Evolutionary conservation across 2,329 filamentous ascomycete genomes (phyloP).

Genomic region (Fusarium clavum): DNA sequence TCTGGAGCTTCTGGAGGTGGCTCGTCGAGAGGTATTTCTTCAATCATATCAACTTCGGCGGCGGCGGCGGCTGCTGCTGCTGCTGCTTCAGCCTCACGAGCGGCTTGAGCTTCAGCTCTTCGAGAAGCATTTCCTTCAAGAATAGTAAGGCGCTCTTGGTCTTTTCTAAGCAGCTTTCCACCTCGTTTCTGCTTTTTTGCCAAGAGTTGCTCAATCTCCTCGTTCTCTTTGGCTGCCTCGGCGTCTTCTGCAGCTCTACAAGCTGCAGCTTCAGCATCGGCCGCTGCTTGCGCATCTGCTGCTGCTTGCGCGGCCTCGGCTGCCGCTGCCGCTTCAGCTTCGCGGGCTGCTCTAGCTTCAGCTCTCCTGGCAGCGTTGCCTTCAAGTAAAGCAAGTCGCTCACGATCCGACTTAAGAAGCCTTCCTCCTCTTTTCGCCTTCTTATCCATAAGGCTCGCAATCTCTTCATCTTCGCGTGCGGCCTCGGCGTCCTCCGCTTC

Average conservation of each 20-base stretch:
- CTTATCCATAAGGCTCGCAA: slow-evolving; percentile 57
- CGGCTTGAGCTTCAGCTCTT: slow-evolving; percentile 33
- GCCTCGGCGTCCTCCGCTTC: slow-evolving; percentile 43
- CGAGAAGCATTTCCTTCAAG: slow-evolving; percentile 36
- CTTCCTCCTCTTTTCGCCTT: slow-evolving; percentile 46
- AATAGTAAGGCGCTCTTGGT: slow-evolving; percentile 37
- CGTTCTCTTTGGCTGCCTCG: slow-evolving; percentile 38
- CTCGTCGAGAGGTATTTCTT: slow-evolving; percentile 23
- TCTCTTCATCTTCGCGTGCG: slow-evolving; percentile 48
- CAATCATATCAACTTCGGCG: slow-evolving; percentile 4
- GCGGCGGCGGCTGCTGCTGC: slow-evolving; percentile 7
- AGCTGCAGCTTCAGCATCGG: slow-evolving; percentile 39
- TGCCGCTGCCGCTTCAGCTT: slow-evolving; percentile 21
- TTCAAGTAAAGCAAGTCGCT: slow-evolving; percentile 37
- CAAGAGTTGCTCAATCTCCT: slow-evolving; percentile 33
- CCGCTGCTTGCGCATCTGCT: slow-evolving; percentile 30
- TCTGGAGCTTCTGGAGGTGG: slow-evolving; percentile 22
- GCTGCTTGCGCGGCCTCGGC: slow-evolving; percentile 36
- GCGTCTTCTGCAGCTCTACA: slow-evolving; percentile 50
- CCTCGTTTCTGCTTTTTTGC: slow-evolving; percentile 40
- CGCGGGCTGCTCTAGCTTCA: slow-evolving; percentile 41
- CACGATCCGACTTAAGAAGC: slow-evolving; percentile 38
- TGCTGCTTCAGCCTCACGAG: slow-evolving; percentile 31
- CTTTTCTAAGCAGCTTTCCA: slow-evolving; percentile 38
- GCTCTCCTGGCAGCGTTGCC: slow-evolving; percentile 42